phyloP scores from a whole-genome alignment of 2,329 filamentous ascomycete genomes.

The Alternaria incomplexa region DNA sequence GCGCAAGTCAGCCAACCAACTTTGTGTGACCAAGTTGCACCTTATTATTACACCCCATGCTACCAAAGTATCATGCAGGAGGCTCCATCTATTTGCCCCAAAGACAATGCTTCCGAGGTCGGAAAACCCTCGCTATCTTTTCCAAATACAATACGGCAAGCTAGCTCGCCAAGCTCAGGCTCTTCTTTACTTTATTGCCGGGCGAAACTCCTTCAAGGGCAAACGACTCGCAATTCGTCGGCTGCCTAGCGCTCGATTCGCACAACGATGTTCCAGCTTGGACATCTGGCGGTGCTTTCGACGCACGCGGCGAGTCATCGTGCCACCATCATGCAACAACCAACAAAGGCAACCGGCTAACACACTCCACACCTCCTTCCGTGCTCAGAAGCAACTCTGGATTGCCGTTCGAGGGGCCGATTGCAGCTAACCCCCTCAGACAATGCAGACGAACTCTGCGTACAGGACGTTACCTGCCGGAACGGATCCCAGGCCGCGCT shows the following conservation, averaged over 20 bases:
- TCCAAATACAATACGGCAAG: constrained; percentile 11
- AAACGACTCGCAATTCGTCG: constrained; percentile 23
- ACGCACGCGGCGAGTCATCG: constrained; percentile 21
- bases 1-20: constrained; percentile 13
- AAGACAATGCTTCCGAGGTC: constrained; percentile 13
- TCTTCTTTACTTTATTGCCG: constrained; percentile 26
- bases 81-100: constrained; percentile 21
- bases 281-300: constrained; percentile 15
- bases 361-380: constrained; percentile 10
- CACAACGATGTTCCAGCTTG: constrained; percentile 23
- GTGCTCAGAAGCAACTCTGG: constrained; percentile 9
- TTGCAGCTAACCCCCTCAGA: constrained; percentile 19
- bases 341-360: constrained; percentile 17
- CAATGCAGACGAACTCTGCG: constrained; percentile 13
- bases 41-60: constrained; percentile 19
- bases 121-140: constrained; percentile 7
- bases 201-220: constrained; percentile 28
- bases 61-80: constrained; percentile 21
- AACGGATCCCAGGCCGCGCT: not conserved
- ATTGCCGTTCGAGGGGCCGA: constrained; percentile 16
- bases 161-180: constrained; percentile 26
- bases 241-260: constrained; percentile 21
- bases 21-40: constrained; percentile 23
- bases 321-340: constrained; percentile 29
- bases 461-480: constrained; percentile 16